These are phyloP conservation scores for Acrocalymma vagum DNA, from an alignment of 2,329 filamentous ascomycete species.

Conservation along the genomic window DNA sequence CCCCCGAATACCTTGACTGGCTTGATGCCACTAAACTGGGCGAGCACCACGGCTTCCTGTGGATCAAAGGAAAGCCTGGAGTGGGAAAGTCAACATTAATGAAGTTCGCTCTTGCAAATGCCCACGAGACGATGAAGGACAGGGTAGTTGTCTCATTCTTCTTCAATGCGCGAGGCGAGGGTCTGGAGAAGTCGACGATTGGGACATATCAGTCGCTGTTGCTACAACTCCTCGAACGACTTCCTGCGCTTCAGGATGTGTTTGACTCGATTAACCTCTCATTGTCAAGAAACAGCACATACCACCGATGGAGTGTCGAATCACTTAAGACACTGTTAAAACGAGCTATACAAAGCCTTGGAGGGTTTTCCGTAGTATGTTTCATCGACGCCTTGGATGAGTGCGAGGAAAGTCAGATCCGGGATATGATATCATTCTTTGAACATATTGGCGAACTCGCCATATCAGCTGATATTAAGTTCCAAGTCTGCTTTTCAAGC, in stretches of 20 bases:
- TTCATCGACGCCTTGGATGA: constrained; percentile 59
- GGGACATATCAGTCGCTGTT: constrained; percentile 32
- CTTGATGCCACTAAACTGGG: constrained; percentile 30
- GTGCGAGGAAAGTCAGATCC: constrained; percentile 52
- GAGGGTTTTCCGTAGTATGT: constrained; percentile 17
- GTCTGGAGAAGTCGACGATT: constrained; percentile 21
- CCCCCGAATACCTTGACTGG: constrained; percentile 47
- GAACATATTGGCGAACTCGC: constrained; percentile 47
- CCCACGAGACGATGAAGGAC: constrained; percentile 3
- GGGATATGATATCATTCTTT: constrained; percentile 55
- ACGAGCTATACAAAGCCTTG: constrained; percentile 9
- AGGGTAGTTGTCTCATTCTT: constrained; percentile 24
- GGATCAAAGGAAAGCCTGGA: constrained; percentile 46
- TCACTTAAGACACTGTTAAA: constrained; percentile 17
- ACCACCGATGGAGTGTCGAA: constrained; percentile 17
- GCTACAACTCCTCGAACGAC: constrained; percentile 24
- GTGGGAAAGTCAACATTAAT: constrained; percentile 51
- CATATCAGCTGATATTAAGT: background rate
- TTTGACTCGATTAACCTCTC: constrained; percentile 9
- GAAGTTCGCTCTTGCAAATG: constrained; percentile 38
- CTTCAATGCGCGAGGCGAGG: constrained; percentile 23
- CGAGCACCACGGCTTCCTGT: constrained; percentile 25
- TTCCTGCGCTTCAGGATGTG: constrained; percentile 9
- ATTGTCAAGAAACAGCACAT: constrained; percentile 8
- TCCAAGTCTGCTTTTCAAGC: constrained; percentile 27